Evolutionary conservation across 768 basidiomycete species (phyloP).

Genomic region (Tulasnella sp.): DNA sequence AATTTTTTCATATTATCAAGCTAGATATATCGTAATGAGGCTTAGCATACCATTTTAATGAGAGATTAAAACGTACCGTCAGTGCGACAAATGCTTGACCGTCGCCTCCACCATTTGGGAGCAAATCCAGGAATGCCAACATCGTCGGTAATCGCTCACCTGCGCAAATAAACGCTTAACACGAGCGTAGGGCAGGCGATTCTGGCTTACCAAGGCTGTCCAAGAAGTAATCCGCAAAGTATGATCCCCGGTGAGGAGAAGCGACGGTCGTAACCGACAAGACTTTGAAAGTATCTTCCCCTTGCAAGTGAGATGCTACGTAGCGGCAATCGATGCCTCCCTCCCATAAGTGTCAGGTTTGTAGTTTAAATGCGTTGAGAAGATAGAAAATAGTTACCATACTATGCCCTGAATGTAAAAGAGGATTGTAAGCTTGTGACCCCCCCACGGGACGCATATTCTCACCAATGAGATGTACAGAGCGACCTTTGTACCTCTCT

Average conservation of each 20-base stretch:
- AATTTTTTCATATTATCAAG: conserved; percentile 79
- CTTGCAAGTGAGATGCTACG: conserved; percentile 76
- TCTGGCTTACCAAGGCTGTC: conserved; percentile 58
- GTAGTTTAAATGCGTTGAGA: neutral
- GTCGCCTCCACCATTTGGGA: conserved; percentile 91
- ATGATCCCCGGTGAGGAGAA: conserved; percentile 89
- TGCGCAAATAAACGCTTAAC: conserved; percentile 39
- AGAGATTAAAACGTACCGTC: conserved; percentile 40
- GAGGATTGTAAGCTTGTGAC: conserved; percentile 25
- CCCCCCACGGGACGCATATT: conserved; percentile 31
- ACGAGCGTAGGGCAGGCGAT: conserved; percentile 24
- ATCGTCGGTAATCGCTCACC: conserved; percentile 41
- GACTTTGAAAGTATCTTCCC: conserved; percentile 66
- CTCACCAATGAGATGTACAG: conserved; percentile 79
- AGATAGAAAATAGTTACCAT: conserved; percentile 49
- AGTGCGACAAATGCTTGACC: conserved; percentile 90
- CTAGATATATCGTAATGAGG: neutral
- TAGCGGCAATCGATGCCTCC: conserved; percentile 92
- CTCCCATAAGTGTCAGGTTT: conserved; percentile 40
- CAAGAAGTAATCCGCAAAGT: conserved; percentile 90
- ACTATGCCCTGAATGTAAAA: conserved; percentile 60
- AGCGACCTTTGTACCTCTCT: conserved; percentile 71
- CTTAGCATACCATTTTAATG: neutral
- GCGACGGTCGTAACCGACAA: conserved; percentile 91
- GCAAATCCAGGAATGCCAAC: conserved; percentile 57